Conservation (phyloP, 257 asterid species). For the Solanum pennellii region DNA sequence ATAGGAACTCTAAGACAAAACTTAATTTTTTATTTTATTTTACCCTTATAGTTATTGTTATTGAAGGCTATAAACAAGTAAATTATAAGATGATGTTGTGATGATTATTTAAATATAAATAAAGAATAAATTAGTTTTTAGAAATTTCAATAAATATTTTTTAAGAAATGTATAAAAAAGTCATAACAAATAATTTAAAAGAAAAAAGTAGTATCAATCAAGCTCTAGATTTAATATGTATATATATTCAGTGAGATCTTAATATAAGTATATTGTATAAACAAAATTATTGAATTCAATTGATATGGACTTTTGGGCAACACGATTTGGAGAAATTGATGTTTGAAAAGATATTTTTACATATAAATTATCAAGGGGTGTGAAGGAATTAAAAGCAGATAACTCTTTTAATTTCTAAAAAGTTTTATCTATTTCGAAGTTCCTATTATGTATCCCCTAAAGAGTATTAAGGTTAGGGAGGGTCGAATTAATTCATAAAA, state of each 20-base stretch:
- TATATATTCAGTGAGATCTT: too few species aligned
- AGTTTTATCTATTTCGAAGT: neutral
- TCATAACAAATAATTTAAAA: too few species aligned
- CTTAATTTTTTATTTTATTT: neutral
- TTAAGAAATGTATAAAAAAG: too few species aligned
- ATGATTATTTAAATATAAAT: neutral
- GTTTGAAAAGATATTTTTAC: neutral
- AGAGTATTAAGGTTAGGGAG: too few species aligned
- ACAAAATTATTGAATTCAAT: neutral
- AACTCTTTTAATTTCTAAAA: neutral
- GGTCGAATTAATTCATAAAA: too few species aligned
- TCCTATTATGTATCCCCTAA: neutral
- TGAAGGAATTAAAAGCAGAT: neutral
- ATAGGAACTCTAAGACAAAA: neutral
- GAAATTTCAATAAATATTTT: too few species aligned
- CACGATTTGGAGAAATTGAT: neutral
- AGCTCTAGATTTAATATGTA: neutral
- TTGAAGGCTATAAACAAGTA: neutral
- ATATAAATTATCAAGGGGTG: neutral
- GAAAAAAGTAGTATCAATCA: neutral
- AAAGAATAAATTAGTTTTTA: too few species aligned
- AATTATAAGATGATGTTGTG: neutral
- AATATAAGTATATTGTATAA: too few species aligned
- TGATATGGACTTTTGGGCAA: neutral
- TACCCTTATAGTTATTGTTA: neutral